Percentiles rank a stretch among this genome's conserved stretches.
These are phyloP conservation scores for Lentinula novae-zelandiae DNA, from an alignment of 1,284 basidiomycete species.

Conservation along the genomic window DNA sequence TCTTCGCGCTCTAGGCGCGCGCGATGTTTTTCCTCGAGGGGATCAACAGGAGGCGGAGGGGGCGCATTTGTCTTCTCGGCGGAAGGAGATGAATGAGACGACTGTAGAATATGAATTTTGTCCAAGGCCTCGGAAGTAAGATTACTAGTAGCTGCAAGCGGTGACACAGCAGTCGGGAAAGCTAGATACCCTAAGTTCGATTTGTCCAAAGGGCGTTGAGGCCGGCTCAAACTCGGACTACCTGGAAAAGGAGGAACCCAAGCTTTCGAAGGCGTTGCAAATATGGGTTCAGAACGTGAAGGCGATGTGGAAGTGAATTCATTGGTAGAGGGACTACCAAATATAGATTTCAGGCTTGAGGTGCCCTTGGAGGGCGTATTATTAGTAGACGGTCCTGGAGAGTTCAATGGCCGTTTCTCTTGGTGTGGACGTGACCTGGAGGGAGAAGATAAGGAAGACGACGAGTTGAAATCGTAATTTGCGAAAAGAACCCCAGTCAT, in stretches of 20 bases:
- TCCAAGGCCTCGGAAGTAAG: neutral
- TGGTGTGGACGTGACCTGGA: neutral
- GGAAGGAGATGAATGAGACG: neutral
- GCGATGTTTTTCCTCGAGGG: neutral
- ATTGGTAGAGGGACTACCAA: neutral
- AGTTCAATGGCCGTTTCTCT: neutral
- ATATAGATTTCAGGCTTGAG: neutral
- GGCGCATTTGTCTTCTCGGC: neutral
- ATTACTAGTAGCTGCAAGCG: neutral
- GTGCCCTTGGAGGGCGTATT: neutral
- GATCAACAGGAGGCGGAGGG: neutral
- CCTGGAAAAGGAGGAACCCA: conserved; percentile 1
- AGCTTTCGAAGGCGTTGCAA: neutral
- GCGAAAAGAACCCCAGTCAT: neutral
- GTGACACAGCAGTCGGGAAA: neutral
- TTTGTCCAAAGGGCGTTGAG: neutral
- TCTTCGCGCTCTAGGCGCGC: conserved; percentile 15
- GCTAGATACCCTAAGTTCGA: neutral
- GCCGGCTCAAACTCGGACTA: neutral
- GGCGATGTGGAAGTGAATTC: neutral
- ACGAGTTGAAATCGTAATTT: neutral
- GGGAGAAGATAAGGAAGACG: neutral
- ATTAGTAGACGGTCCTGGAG: neutral
- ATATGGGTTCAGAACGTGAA: neutral
- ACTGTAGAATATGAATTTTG: neutral